Percentiles rank a stretch among this genome's conserved stretches.
These are phyloP conservation scores for Fusarium ambrosium DNA, from an alignment of 2,329 filamentous ascomycete species.

Conservation along the genomic window DNA sequence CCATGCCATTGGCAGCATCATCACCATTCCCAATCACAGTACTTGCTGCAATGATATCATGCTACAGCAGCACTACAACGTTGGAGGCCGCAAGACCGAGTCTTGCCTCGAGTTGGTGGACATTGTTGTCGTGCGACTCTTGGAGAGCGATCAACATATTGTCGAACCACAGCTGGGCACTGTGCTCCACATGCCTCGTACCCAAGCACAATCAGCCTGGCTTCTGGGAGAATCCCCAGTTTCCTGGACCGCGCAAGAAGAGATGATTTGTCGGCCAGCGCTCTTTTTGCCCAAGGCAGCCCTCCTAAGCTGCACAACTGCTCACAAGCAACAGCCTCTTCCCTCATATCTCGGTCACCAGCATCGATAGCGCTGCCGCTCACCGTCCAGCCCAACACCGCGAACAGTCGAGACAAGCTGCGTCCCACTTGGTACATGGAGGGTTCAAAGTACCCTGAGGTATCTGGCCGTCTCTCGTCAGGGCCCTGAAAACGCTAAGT, in stretches of 20 bases:
- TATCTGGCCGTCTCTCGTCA: conserved; percentile 34
- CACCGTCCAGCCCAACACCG: conserved; percentile 32
- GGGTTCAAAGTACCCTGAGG: conserved; percentile 42
- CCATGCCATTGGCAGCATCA: conserved; percentile 12
- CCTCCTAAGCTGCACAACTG: conserved; percentile 8
- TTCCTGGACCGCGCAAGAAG: background rate
- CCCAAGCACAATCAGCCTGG: conserved; percentile 22
- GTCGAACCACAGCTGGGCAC: conserved; percentile 43
- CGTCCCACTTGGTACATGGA: conserved; percentile 37
- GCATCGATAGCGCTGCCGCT: conserved; percentile 36
- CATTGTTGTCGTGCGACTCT: conserved; percentile 46
- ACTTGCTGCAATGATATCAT: conserved; percentile 51
- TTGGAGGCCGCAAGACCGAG: conserved; percentile 34
- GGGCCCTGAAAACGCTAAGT: conserved; percentile 44
- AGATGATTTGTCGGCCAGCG: conserved; percentile 6
- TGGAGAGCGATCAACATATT: conserved; percentile 43
- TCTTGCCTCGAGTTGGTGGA: conserved; percentile 29
- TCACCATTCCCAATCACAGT: conserved; percentile 4
- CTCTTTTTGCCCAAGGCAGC: conserved; percentile 7
- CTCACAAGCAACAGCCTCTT: conserved; percentile 21
- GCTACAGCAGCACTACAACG: conserved; percentile 42
- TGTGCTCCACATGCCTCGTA: conserved; percentile 37
- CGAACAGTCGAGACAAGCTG: conserved; percentile 32
- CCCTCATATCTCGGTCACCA: conserved; percentile 30
- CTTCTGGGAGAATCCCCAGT: background rate